These are phyloP conservation scores for Medicago ruthenica DNA, from an alignment of 306 rosid genomes.

Conservation along the genomic window DNA sequence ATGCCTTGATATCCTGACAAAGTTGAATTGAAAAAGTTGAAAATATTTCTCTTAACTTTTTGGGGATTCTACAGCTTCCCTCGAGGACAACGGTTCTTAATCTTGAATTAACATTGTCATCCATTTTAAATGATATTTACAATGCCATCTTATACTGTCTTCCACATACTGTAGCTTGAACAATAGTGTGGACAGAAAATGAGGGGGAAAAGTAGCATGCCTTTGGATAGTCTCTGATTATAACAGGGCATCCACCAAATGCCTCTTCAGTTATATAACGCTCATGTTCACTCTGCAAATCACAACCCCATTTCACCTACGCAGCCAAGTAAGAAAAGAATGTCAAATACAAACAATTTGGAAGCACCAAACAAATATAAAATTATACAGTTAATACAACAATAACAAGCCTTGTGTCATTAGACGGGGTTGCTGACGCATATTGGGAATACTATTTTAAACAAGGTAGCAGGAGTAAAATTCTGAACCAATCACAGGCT, in stretches of 20 bases:
- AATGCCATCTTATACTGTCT: slow-evolving; percentile 21
- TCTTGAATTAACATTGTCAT: background rate
- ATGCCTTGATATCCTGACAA: slow-evolving; percentile 93
- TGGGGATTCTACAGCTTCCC: background rate
- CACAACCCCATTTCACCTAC: slow-evolving; percentile 97
- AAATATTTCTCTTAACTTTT: background rate
- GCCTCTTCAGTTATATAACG: slow-evolving; percentile 93
- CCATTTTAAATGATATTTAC: slow-evolving; percentile 5
- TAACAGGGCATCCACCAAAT: slow-evolving; percentile 85
- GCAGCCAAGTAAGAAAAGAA: slow-evolving; percentile 26
- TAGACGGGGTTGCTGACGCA: background rate
- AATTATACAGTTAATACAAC: slow-evolving; percentile 25
- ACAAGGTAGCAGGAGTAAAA: background rate
- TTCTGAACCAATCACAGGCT: slow-evolving; percentile 14
- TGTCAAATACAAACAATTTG: slow-evolving; percentile 22
- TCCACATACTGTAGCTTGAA: background rate
- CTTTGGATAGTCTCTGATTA: slow-evolving; percentile 95
- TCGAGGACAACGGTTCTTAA: slow-evolving; percentile 3
- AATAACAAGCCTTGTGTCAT: slow-evolving; percentile 5
- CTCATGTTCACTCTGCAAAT: slow-evolving; percentile 97
- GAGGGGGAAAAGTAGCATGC: slow-evolving; percentile 50
- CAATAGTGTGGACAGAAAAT: slow-evolving; percentile 34
- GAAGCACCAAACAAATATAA: slow-evolving; percentile 28
- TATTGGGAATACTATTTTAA: slow-evolving; percentile 12
- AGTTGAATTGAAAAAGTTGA: slow-evolving; percentile 29